Evolutionary conservation across 1,284 basidiomycete genomes (phyloP).

Genomic region (Ustilago bromivora): DNA sequence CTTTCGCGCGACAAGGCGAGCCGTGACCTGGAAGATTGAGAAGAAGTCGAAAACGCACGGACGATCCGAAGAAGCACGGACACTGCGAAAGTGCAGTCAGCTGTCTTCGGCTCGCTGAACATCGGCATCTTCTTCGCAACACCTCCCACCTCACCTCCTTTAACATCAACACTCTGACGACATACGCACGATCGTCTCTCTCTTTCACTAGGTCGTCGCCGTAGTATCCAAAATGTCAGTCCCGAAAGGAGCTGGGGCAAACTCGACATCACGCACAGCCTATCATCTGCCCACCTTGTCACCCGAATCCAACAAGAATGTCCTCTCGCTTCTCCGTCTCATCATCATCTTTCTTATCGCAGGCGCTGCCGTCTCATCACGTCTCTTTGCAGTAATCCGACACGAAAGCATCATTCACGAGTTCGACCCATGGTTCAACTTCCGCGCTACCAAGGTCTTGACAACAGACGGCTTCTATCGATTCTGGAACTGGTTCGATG

Average conservation of each 20-base stretch:
- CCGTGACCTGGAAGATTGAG: slow-evolving; percentile 14
- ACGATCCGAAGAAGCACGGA: slow-evolving; percentile 6
- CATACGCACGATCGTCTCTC: slow-evolving; percentile 13
- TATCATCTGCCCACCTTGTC: slow-evolving; percentile 50
- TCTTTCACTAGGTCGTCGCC: slow-evolving; percentile 5
- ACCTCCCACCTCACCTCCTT: neutral
- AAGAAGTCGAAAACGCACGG: slow-evolving; percentile 23
- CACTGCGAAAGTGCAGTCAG: neutral
- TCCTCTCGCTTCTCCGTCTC: slow-evolving; percentile 62
- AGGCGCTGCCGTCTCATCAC: slow-evolving; percentile 89
- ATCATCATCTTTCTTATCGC: slow-evolving; percentile 68
- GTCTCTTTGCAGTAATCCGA: slow-evolving; percentile 96
- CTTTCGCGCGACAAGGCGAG: slow-evolving; percentile 16
- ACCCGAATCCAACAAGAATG: slow-evolving; percentile 53
- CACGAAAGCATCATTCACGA: slow-evolving; percentile 99
- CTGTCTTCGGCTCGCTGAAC: neutral
- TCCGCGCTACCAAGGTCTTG: slow-evolving; percentile 83
- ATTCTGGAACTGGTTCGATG: slow-evolving; percentile 93
- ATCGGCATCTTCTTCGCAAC: slow-evolving; percentile 3
- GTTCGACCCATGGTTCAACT: slow-evolving; percentile 87
- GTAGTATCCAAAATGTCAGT: slow-evolving; percentile 20
- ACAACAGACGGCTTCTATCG: slow-evolving; percentile 71
- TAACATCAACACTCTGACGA: neutral
- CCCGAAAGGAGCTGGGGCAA: slow-evolving; percentile 9
- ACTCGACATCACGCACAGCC: slow-evolving; percentile 29